A percentile compares a stretch with the other conserved stretches of the same genome.
Evolutionary conservation across 148 eudicot species (phyloP).

Genomic region (Nepenthes mirabilis): DNA sequence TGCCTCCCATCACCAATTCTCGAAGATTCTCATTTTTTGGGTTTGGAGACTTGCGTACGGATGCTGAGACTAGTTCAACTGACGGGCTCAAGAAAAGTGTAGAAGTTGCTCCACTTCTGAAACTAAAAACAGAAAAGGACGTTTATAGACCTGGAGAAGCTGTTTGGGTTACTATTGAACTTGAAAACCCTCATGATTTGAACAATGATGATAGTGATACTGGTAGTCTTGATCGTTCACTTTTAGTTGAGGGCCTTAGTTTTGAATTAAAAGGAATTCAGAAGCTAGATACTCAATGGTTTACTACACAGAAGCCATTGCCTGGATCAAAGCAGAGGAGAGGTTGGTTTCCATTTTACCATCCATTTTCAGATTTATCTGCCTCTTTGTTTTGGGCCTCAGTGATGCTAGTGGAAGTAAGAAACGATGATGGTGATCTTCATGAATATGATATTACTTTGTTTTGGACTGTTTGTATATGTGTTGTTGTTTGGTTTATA

Average conservation of each 20-base stretch:
- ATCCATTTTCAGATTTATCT: not conserved
- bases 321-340: constrained; percentile 41
- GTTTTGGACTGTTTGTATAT: not conserved
- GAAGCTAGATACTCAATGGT: constrained; percentile 88
- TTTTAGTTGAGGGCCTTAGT: constrained; percentile 50
- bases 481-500: not conserved
- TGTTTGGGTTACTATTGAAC: constrained; percentile 41
- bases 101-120: constrained; percentile 24
- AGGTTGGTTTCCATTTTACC: constrained; percentile 25
- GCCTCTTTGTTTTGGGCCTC: not conserved
- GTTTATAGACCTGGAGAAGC: constrained; percentile 84
- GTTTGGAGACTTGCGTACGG: constrained; percentile 19
- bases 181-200: constrained; percentile 28
- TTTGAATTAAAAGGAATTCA: constrained; percentile 77
- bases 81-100: constrained; percentile 10
- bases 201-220: constrained; percentile 13
- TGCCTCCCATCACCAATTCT: constrained; percentile 33
- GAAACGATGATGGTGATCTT: not conserved
- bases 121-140: constrained; percentile 41
- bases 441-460: not conserved
- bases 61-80: constrained; percentile 11
- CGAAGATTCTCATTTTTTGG: constrained; percentile 64
- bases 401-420: not conserved
- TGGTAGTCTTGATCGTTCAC: constrained; percentile 16
- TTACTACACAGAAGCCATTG: constrained; percentile 41